Percentiles rank a stretch among this genome's conserved stretches.
Conservation (phyloP, 768 basidiomycete genomes). For the Phanerodontia chrysosporium region DNA sequence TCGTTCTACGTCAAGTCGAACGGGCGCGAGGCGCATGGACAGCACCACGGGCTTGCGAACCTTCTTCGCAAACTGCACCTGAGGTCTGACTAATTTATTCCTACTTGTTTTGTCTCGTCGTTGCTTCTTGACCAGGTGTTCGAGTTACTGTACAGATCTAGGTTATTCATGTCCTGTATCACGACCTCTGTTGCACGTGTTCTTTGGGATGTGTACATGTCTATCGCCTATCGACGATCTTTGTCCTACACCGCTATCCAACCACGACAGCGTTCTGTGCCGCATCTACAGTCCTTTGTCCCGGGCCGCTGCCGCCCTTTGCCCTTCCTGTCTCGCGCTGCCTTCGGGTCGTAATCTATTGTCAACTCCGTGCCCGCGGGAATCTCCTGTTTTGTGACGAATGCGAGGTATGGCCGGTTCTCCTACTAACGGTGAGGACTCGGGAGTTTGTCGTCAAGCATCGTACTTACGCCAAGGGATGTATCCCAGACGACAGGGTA, state of each 20-base stretch:
- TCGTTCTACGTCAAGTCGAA: slow-evolving; percentile 5
- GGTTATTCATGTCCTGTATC: background rate
- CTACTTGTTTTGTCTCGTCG: background rate
- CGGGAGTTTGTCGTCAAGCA: background rate
- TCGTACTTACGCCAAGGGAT: slow-evolving; percentile 43
- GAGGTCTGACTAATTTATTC: slow-evolving; percentile 4
- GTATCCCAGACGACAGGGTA: slow-evolving; percentile 63
- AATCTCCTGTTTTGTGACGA: slow-evolving; percentile 48
- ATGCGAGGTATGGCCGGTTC: slow-evolving; percentile 60
- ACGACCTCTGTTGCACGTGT: background rate
- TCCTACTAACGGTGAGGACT: slow-evolving; percentile 30
- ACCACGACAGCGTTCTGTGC: slow-evolving; percentile 31
- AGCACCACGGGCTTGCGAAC: slow-evolving; percentile 3
- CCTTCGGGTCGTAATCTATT: slow-evolving; percentile 58
- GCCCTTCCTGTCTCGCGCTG: slow-evolving; percentile 26
- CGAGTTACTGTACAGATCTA: background rate
- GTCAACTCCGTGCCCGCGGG: slow-evolving; percentile 51
- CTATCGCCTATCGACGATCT: background rate
- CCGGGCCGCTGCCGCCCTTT: slow-evolving; percentile 24
- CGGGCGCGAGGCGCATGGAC: background rate
- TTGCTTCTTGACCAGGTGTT: background rate
- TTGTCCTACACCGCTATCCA: slow-evolving; percentile 28
- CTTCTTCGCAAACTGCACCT: slow-evolving; percentile 8
- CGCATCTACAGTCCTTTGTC: slow-evolving; percentile 35
- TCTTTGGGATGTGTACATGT: background rate